These are phyloP conservation scores for Pseudocercospora crystallina DNA, from an alignment of 2,329 filamentous ascomycete species.

Conservation along the genomic window DNA sequence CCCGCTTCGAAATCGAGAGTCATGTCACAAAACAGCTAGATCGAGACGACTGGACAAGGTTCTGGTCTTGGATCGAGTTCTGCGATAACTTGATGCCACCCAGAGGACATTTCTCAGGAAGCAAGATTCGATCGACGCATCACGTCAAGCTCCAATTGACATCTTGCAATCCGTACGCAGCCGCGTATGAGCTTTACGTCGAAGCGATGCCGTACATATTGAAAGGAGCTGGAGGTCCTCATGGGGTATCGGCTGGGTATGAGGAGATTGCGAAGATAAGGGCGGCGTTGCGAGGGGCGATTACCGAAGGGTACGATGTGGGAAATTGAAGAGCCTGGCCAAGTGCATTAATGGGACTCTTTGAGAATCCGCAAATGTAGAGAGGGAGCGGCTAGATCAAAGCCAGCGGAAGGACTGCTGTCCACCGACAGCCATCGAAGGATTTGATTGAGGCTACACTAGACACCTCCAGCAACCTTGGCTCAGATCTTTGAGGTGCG, in stretches of 20 bases:
- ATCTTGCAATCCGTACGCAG: conserved; percentile 13
- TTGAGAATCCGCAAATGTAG: no score
- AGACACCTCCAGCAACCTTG: no score
- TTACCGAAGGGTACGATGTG: no score
- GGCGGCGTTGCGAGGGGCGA: background rate
- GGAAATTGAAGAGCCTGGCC: no score
- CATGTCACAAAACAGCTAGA: conserved; percentile 15
- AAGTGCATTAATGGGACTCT: no score
- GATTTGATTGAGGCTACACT: no score
- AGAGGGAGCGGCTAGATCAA: no score
- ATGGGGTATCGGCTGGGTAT: conserved; percentile 12
- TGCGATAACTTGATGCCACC: conserved; percentile 11
- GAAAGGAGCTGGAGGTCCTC: conserved; percentile 10
- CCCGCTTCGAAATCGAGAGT: conserved; percentile 10
- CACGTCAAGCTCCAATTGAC: conserved; percentile 8
- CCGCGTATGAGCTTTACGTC: conserved; percentile 18
- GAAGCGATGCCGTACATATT: conserved; percentile 19
- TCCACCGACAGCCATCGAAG: no score
- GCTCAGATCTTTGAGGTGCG: no score
- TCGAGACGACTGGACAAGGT: conserved; percentile 14
- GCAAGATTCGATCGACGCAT: conserved; percentile 2
- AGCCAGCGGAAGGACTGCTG: no score
- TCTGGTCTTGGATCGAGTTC: conserved; percentile 19
- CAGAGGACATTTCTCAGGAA: background rate
- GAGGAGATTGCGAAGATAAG: conserved; percentile 14